Base-by-base conservation (phyloP, 768 basidiomycete genomes). In the Tremella mesenterica region DNA sequence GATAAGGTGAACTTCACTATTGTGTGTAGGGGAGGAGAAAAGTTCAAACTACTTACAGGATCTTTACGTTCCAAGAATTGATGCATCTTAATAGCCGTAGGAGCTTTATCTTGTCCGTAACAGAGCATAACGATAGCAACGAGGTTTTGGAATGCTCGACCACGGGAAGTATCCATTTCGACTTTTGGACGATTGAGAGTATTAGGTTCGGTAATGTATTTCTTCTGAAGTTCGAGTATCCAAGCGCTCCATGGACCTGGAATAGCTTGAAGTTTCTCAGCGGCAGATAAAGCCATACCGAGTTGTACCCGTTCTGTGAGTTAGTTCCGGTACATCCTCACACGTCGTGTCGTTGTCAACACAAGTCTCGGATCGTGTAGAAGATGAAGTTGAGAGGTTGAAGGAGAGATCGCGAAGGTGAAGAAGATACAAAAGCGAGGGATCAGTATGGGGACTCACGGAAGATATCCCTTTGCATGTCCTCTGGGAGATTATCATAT, bases 211-310 rank as follows among this genome's bases (percentile, higher is more conserved):
- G 75, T 67, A 45, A 86, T 77, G 65, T 82, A 83, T 56, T 77
- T 76, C 31, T 75, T 58, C 58, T 83, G 81, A 9, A 89, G 76
- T 5, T 77, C 73, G 1, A 75, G 61, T 59, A 89, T 81, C 83
- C 83, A 87, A 31, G 77, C 76, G 27, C 83, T 77, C 79, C 82
- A 83, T 1, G 82, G 80, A 2, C 85, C 85, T 6, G 82, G 76
- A 43, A 88, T 81, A 0, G 88, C 87, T 59, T 86, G 85, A 18
- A 88, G 71, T 73, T 86, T 88, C 72, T 90, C 88, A 20, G 86
- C 84, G 20, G 82, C 79, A 7, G 84, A 83, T 44, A 90, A 76
- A 14, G 81, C 76, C 75, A 86, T 81, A 50, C 87, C 87, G 34
- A 89, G 71, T 60, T 90, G 88, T 14, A 90, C 87, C 25, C 88